Evolutionary conservation across 75 land plant genomes (phyloP).

Genomic region (Adiantum capillusveneris): DNA sequence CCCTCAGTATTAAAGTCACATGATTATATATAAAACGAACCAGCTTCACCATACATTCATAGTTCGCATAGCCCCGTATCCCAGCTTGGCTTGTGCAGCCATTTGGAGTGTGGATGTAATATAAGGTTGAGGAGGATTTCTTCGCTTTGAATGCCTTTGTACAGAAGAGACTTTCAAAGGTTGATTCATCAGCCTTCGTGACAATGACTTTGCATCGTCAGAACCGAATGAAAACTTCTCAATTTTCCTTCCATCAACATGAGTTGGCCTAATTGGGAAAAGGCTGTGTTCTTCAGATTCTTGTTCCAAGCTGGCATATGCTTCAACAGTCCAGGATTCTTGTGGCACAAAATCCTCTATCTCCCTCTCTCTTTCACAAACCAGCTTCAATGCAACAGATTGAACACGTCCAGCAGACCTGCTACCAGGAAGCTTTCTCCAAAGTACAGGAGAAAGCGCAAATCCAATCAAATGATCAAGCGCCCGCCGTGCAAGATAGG

Average conservation of each 20-base stretch:
- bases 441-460: slow-evolving; percentile 81
- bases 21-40: no score
- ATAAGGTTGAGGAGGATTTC: slow-evolving; percentile 69
- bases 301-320: slow-evolving; percentile 18
- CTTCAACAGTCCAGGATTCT: slow-evolving; percentile 86
- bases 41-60: slow-evolving; percentile 80
- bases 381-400: slow-evolving; percentile 82
- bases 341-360: slow-evolving; percentile 67
- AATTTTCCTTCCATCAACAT: slow-evolving; percentile 59
- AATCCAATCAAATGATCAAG: slow-evolving; percentile 98
- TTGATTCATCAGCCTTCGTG: slow-evolving; percentile 23
- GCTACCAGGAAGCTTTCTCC: slow-evolving; percentile 96
- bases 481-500: slow-evolving; percentile 89
- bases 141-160: slow-evolving; percentile 36
- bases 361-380: slow-evolving; percentile 89
- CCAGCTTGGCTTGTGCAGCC: slow-evolving; percentile 76
- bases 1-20: no score
- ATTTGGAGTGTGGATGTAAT: slow-evolving; percentile 96
- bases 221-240: slow-evolving; percentile 58
- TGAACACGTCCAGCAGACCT: slow-evolving; percentile 97
- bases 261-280: slow-evolving; percentile 47
- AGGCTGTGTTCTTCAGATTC: not conserved
- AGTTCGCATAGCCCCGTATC: slow-evolving; percentile 63
- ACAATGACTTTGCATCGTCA: slow-evolving; percentile 46
- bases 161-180: slow-evolving; percentile 41